phyloP scores from a whole-genome alignment of 2,329 filamentous ascomycete species.

The Paraphoma chrysanthemicola region DNA sequence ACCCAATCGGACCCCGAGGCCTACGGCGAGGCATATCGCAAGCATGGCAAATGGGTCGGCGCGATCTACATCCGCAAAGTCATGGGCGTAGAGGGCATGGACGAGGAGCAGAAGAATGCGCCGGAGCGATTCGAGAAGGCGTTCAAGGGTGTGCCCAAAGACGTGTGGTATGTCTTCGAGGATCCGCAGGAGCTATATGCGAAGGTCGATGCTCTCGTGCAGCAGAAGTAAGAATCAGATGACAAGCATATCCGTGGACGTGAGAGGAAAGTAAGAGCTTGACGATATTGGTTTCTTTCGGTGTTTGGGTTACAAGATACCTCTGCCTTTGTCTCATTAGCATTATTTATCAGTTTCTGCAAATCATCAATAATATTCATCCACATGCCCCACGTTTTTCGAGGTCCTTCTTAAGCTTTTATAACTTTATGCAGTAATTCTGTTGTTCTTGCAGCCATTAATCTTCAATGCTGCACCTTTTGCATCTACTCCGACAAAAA shows the following conservation, averaged over 20 bases:
- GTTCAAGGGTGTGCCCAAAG: slow-evolving; percentile 74
- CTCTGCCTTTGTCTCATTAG: too few species aligned
- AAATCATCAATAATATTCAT: too few species aligned
- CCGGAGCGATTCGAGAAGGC: slow-evolving; percentile 80
- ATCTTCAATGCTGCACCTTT: slow-evolving; percentile 16
- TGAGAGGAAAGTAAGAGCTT: background rate
- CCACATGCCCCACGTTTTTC: too few species aligned
- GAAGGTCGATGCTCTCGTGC: slow-evolving; percentile 41
- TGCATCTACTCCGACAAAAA: slow-evolving; percentile 53
- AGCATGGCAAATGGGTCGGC: slow-evolving; percentile 77
- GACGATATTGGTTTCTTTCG: background rate
- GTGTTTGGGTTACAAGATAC: slow-evolving; percentile 3
- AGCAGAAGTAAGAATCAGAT: slow-evolving; percentile 14
- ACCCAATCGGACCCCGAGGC: slow-evolving; percentile 92
- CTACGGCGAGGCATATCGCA: slow-evolving; percentile 78
- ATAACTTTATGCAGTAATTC: too few species aligned
- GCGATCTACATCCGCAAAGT: slow-evolving; percentile 88
- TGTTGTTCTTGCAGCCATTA: too few species aligned
- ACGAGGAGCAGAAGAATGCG: slow-evolving; percentile 72
- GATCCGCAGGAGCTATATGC: slow-evolving; percentile 70
- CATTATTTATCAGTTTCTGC: too few species aligned
- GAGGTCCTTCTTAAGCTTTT: too few species aligned
- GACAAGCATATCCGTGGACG: background rate
- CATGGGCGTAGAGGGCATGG: slow-evolving; percentile 74
- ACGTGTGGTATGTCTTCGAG: slow-evolving; percentile 83